Evolutionary conservation across 176 grass and related monocot species (phyloP).

Genomic region (Canna indica): DNA sequence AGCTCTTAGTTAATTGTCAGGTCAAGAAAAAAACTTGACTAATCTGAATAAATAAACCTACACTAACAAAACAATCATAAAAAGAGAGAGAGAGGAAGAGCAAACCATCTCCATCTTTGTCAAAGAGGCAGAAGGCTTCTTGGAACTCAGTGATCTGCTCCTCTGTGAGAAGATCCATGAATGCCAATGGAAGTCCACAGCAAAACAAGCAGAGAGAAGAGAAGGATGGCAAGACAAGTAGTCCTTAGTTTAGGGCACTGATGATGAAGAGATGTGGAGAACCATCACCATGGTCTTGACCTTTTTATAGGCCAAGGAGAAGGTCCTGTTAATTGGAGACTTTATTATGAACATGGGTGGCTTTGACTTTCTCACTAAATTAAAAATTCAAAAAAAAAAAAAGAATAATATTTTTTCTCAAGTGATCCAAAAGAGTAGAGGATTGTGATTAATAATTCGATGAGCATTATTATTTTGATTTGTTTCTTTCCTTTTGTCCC

Average conservation of each 20-base stretch:
- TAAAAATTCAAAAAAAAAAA: too few species aligned
- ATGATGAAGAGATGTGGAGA: background rate
- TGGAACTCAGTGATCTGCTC: conserved; percentile 54
- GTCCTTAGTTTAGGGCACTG: too few species aligned
- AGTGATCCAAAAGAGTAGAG: background rate
- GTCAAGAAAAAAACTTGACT: too few species aligned
- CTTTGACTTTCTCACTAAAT: background rate
- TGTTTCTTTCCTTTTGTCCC: too few species aligned
- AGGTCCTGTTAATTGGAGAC: background rate
- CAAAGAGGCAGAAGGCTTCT: conserved; percentile 73
- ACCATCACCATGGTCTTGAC: background rate
- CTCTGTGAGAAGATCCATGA: conserved; percentile 22
- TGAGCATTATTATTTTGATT: too few species aligned
- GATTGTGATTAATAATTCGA: too few species aligned
- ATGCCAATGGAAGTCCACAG: too few species aligned
- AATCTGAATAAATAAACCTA: too few species aligned
- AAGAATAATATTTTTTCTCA: background rate
- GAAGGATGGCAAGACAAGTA: too few species aligned
- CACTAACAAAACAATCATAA: background rate
- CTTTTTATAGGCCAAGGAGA: background rate
- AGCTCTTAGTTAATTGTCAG: too few species aligned
- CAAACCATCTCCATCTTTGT: conserved; percentile 70
- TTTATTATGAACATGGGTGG: background rate
- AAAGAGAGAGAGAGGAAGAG: background rate
- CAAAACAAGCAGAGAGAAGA: background rate